phyloP scores from a whole-genome alignment of 495 filamentous ascomycete species.

The Neurospora sp. region DNA sequence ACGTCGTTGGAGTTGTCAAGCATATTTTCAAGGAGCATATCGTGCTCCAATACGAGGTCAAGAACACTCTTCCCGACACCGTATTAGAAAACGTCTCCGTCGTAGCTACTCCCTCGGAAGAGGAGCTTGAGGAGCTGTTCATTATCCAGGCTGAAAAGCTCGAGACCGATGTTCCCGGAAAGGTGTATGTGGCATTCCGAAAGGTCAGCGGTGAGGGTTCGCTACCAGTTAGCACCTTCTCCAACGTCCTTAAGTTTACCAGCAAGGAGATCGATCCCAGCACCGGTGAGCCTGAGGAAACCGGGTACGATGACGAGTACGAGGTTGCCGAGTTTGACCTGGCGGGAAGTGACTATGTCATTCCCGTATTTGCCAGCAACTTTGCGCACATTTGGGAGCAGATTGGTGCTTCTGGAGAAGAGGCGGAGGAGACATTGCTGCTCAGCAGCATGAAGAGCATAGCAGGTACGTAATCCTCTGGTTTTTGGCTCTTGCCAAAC shows the following conservation, averaged over 20 bases:
- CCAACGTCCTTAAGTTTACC: conserved; percentile 91
- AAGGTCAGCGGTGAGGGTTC: conserved; percentile 60
- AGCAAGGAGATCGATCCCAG: conserved; percentile 95
- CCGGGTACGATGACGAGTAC: conserved; percentile 94
- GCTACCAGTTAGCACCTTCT: conserved; percentile 70
- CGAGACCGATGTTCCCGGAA: conserved; percentile 71
- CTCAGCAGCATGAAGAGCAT: conserved; percentile 86
- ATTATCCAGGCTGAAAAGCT: conserved; percentile 82
- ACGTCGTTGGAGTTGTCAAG: conserved; percentile 87
- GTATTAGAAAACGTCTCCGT: conserved; percentile 87
- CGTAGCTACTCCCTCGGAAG: conserved; percentile 71
- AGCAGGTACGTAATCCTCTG: conserved; percentile 52
- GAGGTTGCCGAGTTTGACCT: conserved; percentile 92
- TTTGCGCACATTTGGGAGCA: conserved; percentile 98
- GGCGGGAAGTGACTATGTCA: conserved; percentile 82
- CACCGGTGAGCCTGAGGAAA: conserved; percentile 86
- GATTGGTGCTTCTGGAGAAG: conserved; percentile 76
- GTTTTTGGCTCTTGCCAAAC: background rate
- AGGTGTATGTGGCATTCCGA: conserved; percentile 91
- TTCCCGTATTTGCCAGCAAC: conserved; percentile 85
- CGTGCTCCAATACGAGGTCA: conserved; percentile 94
- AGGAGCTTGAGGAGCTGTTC: conserved; percentile 80
- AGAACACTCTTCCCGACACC: conserved; percentile 89
- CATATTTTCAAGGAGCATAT: conserved; percentile 96
- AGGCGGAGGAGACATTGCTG: conserved; percentile 85